These are phyloP conservation scores for Eucalyptus pauciflora DNA, from an alignment of 345 rosid species.

Conservation along the genomic window DNA sequence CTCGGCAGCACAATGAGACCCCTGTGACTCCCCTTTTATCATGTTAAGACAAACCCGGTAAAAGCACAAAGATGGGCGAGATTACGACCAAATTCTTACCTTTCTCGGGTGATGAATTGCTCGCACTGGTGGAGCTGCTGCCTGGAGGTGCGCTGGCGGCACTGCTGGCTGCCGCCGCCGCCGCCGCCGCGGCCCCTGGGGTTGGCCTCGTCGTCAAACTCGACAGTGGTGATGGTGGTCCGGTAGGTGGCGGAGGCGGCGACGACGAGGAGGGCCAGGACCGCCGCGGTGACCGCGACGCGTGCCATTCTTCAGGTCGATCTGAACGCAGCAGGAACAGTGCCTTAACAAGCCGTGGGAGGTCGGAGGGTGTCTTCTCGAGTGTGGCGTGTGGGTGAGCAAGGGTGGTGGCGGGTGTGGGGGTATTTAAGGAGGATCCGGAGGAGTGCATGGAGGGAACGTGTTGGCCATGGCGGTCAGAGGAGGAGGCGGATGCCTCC, in stretches of 20 bases:
- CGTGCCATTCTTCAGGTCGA: neutral
- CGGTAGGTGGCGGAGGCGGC: slow-evolving; percentile 6
- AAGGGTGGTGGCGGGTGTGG: neutral
- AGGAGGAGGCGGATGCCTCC: neutral
- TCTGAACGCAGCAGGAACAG: neutral
- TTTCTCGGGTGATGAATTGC: slow-evolving; percentile 1
- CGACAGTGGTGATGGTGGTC: slow-evolving; percentile 9
- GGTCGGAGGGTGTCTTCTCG: neutral
- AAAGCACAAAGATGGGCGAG: neutral
- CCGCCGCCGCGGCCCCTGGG: neutral
- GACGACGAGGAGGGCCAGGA: slow-evolving; percentile 4
- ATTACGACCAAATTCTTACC: neutral
- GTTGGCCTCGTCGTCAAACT: neutral
- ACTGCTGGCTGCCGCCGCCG: neutral
- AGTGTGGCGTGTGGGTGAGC: neutral
- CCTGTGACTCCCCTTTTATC: neutral
- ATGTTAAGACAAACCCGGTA: neutral
- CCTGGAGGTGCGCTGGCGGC: slow-evolving; percentile 3
- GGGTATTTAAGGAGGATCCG: neutral
- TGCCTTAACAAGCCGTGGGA: neutral
- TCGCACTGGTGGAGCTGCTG: slow-evolving; percentile 20
- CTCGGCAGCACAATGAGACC: neutral
- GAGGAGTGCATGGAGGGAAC: slow-evolving; percentile 6
- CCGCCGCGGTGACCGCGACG: neutral
- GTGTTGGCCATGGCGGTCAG: neutral